phyloP scores from a whole-genome alignment of 2,329 filamentous ascomycete species.

The Aspergillus terreus region DNA sequence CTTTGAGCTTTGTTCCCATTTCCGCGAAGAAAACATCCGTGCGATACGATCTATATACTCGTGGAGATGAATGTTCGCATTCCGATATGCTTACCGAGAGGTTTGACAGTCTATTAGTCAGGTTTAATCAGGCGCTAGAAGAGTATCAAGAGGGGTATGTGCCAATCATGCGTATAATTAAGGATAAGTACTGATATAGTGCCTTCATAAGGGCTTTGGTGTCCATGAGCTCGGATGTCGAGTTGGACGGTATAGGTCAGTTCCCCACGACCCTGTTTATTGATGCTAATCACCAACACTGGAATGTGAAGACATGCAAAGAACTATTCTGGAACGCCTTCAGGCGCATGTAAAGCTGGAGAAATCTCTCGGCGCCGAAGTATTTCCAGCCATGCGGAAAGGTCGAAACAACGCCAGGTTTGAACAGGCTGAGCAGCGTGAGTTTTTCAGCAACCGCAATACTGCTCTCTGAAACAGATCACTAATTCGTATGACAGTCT shows the following conservation, averaged over 20 bases:
- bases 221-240: too few species aligned
- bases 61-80: not conserved
- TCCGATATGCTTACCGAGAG: not conserved
- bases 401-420: conserved; percentile 22
- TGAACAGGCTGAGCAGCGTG: conserved; percentile 27
- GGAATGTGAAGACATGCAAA: conserved; percentile 1
- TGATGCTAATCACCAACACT: not conserved
- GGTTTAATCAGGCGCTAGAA: too few species aligned
- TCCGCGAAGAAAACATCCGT: conserved; percentile 23
- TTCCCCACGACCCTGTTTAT: not conserved
- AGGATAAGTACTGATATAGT: too few species aligned
- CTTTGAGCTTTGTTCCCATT: conserved; percentile 24
- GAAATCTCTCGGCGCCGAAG: conserved; percentile 13
- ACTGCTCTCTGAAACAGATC: too few species aligned
- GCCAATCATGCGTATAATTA: too few species aligned
- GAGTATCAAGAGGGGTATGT: too few species aligned
- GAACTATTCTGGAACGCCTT: conserved; percentile 15
- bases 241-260: not conserved
- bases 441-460: not conserved
- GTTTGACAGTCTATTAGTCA: not conserved
- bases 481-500: conserved; percentile 14
- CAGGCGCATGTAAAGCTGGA: conserved; percentile 23
- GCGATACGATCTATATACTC: conserved; percentile 29
- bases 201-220: too few species aligned
- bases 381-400: conserved; percentile 24